Conservation (phyloP, 192 early-diverging fungal genomes). For the Entrophospora sp. region DNA sequence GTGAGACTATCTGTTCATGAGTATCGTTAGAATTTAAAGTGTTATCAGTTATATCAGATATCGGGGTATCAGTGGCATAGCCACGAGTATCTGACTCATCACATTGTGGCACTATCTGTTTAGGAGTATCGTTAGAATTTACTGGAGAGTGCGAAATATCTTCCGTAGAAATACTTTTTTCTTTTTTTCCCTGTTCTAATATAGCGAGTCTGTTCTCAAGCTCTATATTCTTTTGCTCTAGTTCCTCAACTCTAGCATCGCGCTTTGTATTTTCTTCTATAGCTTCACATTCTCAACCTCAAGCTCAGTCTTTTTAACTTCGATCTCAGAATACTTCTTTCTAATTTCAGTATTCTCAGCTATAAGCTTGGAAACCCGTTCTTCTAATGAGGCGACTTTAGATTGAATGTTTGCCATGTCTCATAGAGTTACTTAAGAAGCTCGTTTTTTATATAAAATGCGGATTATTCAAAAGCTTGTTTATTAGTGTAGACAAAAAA, state of each 20-base stretch:
- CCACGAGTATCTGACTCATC: constrained; percentile 15
- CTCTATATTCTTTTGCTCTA: constrained; percentile 17
- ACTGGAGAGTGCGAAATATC: too few species aligned
- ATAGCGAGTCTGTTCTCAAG: constrained; percentile 10
- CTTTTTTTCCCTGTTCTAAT: constrained; percentile 17
- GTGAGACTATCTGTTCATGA: constrained; percentile 1
- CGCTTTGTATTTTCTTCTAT: constrained; percentile 8
- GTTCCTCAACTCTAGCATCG: too few species aligned
- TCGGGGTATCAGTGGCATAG: constrained; percentile 16
- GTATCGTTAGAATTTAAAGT: constrained; percentile 16
- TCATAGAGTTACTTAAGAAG: neutral
- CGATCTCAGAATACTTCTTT: constrained; percentile 1
- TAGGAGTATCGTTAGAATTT: neutral
- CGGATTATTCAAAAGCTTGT: constrained; percentile 2
- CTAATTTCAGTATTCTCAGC: constrained; percentile 5
- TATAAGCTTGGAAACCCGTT: constrained; percentile 13
- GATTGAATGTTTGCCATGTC: constrained; percentile 9
- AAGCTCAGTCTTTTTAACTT: too few species aligned
- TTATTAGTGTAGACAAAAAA: neutral
- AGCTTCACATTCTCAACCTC: too few species aligned
- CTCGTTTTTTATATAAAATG: constrained; percentile 1
- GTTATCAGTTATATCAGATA: too few species aligned
- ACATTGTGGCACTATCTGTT: constrained; percentile 3
- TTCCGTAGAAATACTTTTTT: constrained; percentile 13
- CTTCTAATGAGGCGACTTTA: constrained; percentile 12